These are phyloP conservation scores for Aspergillus sclerotialis DNA, from an alignment of 2,329 filamentous ascomycete genomes.

Conservation along the genomic window DNA sequence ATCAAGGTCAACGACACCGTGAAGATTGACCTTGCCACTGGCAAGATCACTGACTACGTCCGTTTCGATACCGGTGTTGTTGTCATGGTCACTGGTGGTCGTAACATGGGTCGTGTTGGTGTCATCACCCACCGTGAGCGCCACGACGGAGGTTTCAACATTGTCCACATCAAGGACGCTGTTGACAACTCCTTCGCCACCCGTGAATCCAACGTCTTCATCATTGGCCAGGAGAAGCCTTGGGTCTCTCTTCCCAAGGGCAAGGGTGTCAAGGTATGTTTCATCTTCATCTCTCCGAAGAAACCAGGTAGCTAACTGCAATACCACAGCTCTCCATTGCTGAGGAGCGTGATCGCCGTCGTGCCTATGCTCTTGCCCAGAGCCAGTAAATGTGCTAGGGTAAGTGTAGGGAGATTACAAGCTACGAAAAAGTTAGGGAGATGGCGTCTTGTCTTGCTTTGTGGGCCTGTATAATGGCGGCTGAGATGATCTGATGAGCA, in stretches of 20 bases:
- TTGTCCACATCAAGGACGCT: slow-evolving; percentile 99
- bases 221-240: slow-evolving; percentile 97
- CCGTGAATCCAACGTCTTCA: slow-evolving; percentile 98
- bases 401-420: slow-evolving; percentile 18
- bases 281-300: neutral
- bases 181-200: slow-evolving; percentile 99
- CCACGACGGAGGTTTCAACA: slow-evolving; percentile 99
- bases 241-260: slow-evolving; percentile 99
- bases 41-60: slow-evolving; percentile 98
- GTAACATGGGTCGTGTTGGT: slow-evolving; percentile 99
- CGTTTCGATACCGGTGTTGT: slow-evolving; percentile 98
- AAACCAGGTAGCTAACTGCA: slow-evolving; percentile 12
- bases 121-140: slow-evolving; percentile 99
- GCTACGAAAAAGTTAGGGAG: slow-evolving; percentile 25
- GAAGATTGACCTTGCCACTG: slow-evolving; percentile 94
- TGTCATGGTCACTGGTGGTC: slow-evolving; percentile 98
- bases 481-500: slow-evolving; percentile 16
- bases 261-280: slow-evolving; percentile 87
- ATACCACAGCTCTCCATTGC: slow-evolving; percentile 77
- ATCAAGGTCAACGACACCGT: slow-evolving; percentile 99
- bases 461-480: slow-evolving; percentile 28
- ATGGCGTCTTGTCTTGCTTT: slow-evolving; percentile 32
- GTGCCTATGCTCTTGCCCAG: slow-evolving; percentile 56
- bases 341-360: slow-evolving; percentile 97
- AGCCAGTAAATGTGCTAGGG: slow-evolving; percentile 23